Evolutionary conservation across 305 asterid species (phyloP).

Genomic region (Rubia peregrina): DNA sequence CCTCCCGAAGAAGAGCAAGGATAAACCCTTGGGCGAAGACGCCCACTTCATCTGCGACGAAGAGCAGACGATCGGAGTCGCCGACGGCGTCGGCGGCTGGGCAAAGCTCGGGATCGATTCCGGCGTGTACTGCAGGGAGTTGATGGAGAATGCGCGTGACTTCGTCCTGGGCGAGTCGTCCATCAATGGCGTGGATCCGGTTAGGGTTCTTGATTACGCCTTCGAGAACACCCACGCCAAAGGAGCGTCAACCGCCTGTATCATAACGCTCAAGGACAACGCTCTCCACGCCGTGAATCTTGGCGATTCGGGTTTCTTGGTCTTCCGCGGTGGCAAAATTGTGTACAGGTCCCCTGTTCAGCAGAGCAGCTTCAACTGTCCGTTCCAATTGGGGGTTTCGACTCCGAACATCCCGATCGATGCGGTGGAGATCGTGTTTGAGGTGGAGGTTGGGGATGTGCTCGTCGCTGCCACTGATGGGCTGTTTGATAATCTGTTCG

Average conservation of each 20-base stretch:
- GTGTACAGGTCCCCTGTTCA: background rate
- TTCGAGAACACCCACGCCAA: background rate
- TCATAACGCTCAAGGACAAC: background rate
- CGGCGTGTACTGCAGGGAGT: background rate
- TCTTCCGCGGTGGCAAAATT: background rate
- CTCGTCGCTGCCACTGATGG: background rate
- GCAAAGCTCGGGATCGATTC: background rate
- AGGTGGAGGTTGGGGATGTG: background rate
- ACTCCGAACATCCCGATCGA: background rate
- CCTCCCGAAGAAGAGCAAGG: background rate
- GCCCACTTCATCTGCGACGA: background rate
- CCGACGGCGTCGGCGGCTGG: background rate
- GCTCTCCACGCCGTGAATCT: background rate
- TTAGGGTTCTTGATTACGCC: background rate
- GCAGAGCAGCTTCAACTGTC: background rate
- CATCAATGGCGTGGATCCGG: background rate
- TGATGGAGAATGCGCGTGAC: background rate
- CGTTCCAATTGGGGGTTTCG: background rate
- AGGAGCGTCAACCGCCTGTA: background rate
- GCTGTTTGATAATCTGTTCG: background rate
- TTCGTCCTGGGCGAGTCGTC: background rate
- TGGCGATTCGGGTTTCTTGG: background rate
- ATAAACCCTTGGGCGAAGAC: background rate
- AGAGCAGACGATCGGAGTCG: background rate
- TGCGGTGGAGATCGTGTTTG: background rate